Percentiles rank a stretch among this genome's conserved stretches.
Evolutionary conservation across 768 basidiomycete genomes (phyloP).

Genomic region (Boletus patriciae): DNA sequence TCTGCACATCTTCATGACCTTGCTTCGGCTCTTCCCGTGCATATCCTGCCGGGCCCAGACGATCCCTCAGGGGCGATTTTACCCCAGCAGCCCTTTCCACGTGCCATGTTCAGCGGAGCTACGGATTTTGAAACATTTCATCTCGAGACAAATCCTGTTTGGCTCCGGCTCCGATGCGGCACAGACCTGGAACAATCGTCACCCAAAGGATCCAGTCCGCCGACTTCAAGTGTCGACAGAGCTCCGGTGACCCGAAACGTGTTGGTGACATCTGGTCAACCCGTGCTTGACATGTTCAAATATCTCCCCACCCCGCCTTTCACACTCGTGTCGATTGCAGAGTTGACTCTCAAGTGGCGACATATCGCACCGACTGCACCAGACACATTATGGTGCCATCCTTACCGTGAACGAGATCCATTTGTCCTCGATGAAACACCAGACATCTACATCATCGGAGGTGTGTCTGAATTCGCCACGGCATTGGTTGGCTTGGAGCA

Average conservation of each 20-base stretch:
- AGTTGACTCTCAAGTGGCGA: slow-evolving; percentile 84
- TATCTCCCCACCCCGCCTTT: slow-evolving; percentile 75
- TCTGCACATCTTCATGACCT: slow-evolving; percentile 74
- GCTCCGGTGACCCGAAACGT: slow-evolving; percentile 51
- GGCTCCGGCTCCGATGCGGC: slow-evolving; percentile 63
- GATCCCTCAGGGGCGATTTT: slow-evolving; percentile 89
- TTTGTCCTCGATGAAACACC: slow-evolving; percentile 87
- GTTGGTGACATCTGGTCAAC: slow-evolving; percentile 88
- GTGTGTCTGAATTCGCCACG: slow-evolving; percentile 82
- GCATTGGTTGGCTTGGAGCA: slow-evolving; percentile 51
- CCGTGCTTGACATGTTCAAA: slow-evolving; percentile 92
- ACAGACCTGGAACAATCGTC: slow-evolving; percentile 30
- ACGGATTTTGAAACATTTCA: slow-evolving; percentile 61
- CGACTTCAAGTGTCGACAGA: slow-evolving; percentile 6
- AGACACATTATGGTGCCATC: slow-evolving; percentile 98
- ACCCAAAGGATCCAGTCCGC: neutral
- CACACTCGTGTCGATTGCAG: slow-evolving; percentile 72
- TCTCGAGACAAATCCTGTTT: slow-evolving; percentile 88
- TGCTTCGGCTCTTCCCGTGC: slow-evolving; percentile 74
- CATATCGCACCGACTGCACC: slow-evolving; percentile 99
- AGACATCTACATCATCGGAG: slow-evolving; percentile 89
- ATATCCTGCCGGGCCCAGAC: slow-evolving; percentile 81
- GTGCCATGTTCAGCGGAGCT: slow-evolving; percentile 78
- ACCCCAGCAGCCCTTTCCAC: slow-evolving; percentile 92
- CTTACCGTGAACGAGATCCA: slow-evolving; percentile 83